Conservation (phyloP, 2,329 filamentous ascomycete species). For the Rhynchosporium agropyri region DNA sequence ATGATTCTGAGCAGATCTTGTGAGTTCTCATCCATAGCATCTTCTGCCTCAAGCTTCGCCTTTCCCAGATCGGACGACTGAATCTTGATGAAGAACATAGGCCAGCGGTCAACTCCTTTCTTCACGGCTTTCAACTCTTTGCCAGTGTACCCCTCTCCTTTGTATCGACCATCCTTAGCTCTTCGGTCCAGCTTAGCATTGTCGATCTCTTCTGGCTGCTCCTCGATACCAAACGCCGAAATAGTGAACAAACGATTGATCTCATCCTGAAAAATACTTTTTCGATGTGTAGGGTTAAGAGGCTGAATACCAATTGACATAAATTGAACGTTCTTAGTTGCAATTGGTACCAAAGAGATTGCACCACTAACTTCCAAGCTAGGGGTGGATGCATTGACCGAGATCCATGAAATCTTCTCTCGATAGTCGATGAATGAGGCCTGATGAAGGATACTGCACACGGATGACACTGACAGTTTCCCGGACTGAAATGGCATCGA, state of each 20-base stretch:
- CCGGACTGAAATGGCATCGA: neutral
- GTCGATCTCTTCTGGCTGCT: constrained; percentile 47
- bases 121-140: constrained; percentile 54
- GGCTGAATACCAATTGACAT: constrained; percentile 77
- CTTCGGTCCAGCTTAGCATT: constrained; percentile 44
- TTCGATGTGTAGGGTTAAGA: constrained; percentile 55
- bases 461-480: constrained; percentile 14
- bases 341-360: constrained; percentile 70
- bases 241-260: constrained; percentile 76
- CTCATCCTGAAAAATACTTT: constrained; percentile 72
- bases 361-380: constrained; percentile 67
- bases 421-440: constrained; percentile 61
- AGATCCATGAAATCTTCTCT: constrained; percentile 65
- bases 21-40: constrained; percentile 50
- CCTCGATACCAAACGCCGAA: constrained; percentile 73
- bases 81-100: constrained; percentile 85
- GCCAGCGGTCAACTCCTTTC: constrained; percentile 79
- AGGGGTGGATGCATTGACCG: constrained; percentile 66
- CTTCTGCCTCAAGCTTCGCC: constrained; percentile 33
- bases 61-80: constrained; percentile 39
- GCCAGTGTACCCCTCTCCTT: constrained; percentile 51
- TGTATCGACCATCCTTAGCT: constrained; percentile 47
- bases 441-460: constrained; percentile 64
- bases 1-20: constrained; percentile 53
- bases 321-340: constrained; percentile 76